Evolutionary conservation across 2,329 filamentous ascomycete genomes (phyloP).

Genomic region (Hawksworthiomyces lignivorus): DNA sequence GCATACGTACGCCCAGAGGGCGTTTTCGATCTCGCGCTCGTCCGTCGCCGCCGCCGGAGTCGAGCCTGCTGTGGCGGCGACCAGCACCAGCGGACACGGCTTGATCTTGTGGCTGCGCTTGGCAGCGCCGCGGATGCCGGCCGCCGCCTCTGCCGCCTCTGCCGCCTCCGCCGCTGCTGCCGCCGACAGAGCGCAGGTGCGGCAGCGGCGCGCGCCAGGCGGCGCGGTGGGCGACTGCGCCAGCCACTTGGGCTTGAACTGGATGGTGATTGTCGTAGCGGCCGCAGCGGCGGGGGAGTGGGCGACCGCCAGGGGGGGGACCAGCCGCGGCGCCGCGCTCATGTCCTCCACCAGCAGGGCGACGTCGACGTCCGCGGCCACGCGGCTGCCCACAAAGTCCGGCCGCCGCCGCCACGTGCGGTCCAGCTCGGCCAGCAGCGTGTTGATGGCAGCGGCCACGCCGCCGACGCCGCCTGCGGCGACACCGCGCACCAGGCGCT

Average conservation of each 20-base stretch:
- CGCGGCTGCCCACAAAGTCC: constrained; percentile 40
- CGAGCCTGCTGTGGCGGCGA: constrained; percentile 3
- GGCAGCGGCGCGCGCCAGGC: constrained; percentile 53
- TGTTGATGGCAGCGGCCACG: constrained; percentile 45
- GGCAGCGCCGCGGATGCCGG: neutral
- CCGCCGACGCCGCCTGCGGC: constrained; percentile 25
- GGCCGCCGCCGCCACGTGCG: constrained; percentile 24
- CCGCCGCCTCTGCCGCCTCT: neutral
- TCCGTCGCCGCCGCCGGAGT: neutral
- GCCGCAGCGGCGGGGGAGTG: neutral
- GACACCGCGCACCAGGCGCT: constrained; percentile 44
- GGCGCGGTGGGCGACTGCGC: constrained; percentile 68
- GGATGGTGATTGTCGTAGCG: constrained; percentile 37
- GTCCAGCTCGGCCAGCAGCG: constrained; percentile 36
- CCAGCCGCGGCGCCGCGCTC: constrained; percentile 36
- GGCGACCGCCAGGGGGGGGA: no score
- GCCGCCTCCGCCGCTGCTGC: neutral
- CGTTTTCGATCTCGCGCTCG: constrained; percentile 5
- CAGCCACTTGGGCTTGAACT: constrained; percentile 85
- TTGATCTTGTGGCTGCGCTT: constrained; percentile 13
- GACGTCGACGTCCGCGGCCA: constrained; percentile 49
- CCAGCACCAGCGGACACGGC: constrained; percentile 16
- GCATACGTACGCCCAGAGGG: constrained; percentile 20
- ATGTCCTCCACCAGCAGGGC: constrained; percentile 71
- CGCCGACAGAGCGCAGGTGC: constrained; percentile 59